Percentiles rank a stretch among this genome's conserved stretches.
phyloP scores from a whole-genome alignment of 2,329 filamentous ascomycete species.

The Cercospora sp. region DNA sequence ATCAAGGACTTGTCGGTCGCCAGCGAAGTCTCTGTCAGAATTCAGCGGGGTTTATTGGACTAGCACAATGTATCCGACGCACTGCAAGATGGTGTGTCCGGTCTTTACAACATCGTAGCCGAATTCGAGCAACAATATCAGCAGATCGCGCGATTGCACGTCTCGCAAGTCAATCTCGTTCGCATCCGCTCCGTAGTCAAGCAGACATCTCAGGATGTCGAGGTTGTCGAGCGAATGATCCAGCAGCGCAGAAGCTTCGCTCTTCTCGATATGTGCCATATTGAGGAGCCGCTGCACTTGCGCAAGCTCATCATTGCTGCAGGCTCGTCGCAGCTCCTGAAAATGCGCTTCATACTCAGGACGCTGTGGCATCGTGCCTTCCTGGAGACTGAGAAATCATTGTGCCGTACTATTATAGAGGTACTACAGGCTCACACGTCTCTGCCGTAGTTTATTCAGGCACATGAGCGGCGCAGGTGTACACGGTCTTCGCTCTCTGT shows the following conservation, averaged over 20 bases:
- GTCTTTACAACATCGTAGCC: background rate
- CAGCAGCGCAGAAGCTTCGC: background rate
- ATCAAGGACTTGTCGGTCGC: constrained; percentile 17
- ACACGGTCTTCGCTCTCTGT: no score
- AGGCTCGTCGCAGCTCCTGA: background rate
- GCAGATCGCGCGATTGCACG: background rate
- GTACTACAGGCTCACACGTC: no score
- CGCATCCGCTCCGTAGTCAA: background rate
- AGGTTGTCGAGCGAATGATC: background rate
- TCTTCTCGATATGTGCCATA: background rate
- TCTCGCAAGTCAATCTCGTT: background rate
- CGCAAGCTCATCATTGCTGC: background rate
- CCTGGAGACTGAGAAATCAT: background rate
- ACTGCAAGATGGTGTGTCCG: background rate
- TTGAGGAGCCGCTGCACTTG: background rate
- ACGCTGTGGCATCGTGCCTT: background rate
- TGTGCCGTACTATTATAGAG: no score
- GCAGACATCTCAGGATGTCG: background rate
- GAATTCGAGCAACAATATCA: background rate
- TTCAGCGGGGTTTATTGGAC: no score
- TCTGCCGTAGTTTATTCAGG: no score
- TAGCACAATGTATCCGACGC: no score
- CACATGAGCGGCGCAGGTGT: no score
- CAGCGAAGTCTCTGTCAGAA: constrained; percentile 11
- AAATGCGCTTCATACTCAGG: background rate